Evolutionary conservation across 352 stramenopile species (phyloP), one percentile per base, ranked within the genome.

Genomic region (Pseudoperonospora humuli): DNA sequence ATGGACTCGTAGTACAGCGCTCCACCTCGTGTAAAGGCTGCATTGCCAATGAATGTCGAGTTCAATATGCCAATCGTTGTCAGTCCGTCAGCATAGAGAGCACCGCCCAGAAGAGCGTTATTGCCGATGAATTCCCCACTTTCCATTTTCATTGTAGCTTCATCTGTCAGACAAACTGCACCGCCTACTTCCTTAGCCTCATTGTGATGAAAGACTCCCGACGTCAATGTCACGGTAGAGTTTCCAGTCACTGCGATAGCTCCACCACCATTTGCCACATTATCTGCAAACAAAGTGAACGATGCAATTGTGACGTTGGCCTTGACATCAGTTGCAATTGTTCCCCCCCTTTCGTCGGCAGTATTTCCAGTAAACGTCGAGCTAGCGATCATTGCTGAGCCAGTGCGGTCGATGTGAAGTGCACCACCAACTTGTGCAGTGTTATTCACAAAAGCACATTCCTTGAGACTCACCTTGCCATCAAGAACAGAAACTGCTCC

Each of bases 401-500:
- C 68, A 8, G 28, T 50, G 5, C 69, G 57, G n/a, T 81, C 64
- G 0, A 66, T 49, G 21, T 68, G 55, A 14, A 86, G 54, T 1
- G 58, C 67, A 0, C 74, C 74, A 10, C 74, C 70, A 19, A 46
- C 46, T 14, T 68, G 14, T 6, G 74, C 74, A 3, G 74, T 84
- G 31, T 86, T 86, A 15, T 67, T 64, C 17, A 42, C 32, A 6
- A 86, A 54, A 3, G 21, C 35, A 15, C 69, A 74, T 7, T 23
- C 43, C 0, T 35, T 42, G 20, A 84, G 36, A 1, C 62, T 51
- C 9, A 82, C 37, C 8, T 39, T 40, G 0, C 54, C 70, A 42
- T 84, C 74, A 9, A 70, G 41, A 5, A 50, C 34, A 9, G 64
- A 56, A n/a, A 86, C 69, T 0, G 52, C 74, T 0, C 74, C 74